Evolutionary conservation across 768 basidiomycete species (phyloP), one percentile per base, ranked within the genome.

Genomic region (Termitomyces sp.): DNA sequence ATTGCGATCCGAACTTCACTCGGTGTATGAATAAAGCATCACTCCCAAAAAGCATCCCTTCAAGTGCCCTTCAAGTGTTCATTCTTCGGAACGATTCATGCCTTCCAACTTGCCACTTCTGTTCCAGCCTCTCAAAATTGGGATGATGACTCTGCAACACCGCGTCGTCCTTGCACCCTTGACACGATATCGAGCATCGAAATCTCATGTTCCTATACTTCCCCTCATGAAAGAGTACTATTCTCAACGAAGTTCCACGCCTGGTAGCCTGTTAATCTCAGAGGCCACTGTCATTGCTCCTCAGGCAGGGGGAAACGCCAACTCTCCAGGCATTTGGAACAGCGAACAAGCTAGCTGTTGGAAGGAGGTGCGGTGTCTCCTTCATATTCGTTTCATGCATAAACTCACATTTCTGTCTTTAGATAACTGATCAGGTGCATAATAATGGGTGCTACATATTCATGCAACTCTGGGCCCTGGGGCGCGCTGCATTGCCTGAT

Each of bases 291-390:
- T 75, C 43, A 75, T 85, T 50, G 70, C 75, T 0, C 64, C 67
- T 9, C 62, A 73, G 15, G 80, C 81, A 3, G 78, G 75, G 11
- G 82, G 80, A 8, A 68, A 65, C 37, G 40, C 53, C 1, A 66
- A 78, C 54, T 73, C 76, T 1, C 86, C 85, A 2, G 85, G 86
- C 2, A 76, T 86, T 51, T 86, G 76, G 70, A 78, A 60, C n/a
- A 70, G 76, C 1, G 80, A 76, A 38, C 56, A 57, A 47, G 51
- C 40, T 10, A 38, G 9, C 10, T 28, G 26, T 11, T 57, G 56
- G 56, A 57, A 53, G 30, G 19, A 47, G 46, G 56, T 53, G 10
- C 3, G 17, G 7, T 23, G 15, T 45, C 12, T n/a, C 11, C 45
- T 43, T 12, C 35, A 8, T 21, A 11, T 9, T 26, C 19, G n/a